phyloP scores from a whole-genome alignment of 768 basidiomycete genomes.

The Panellus pusillus region DNA sequence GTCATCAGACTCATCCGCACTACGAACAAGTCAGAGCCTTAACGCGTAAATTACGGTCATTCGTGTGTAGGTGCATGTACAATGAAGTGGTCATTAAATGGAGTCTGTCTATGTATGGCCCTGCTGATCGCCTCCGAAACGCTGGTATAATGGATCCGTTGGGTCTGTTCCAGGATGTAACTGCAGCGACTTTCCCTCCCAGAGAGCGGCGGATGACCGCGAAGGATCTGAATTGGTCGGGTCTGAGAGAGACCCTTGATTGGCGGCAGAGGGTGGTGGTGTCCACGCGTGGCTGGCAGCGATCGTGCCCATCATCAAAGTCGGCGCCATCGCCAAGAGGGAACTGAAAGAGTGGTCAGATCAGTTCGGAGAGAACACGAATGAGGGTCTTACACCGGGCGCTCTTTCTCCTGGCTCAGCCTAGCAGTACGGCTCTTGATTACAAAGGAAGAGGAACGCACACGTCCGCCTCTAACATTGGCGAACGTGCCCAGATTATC shows the following conservation, averaged over 20 bases:
- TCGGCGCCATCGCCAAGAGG: slow-evolving; percentile 75
- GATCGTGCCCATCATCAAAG: slow-evolving; percentile 70
- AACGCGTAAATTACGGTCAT: no score
- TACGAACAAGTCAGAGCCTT: no score
- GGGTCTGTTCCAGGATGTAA: slow-evolving; percentile 82
- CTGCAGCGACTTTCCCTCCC: slow-evolving; percentile 76
- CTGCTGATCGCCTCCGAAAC: slow-evolving; percentile 27
- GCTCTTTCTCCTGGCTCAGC: slow-evolving; percentile 48
- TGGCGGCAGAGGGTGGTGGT: slow-evolving; percentile 23
- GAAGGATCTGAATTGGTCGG: slow-evolving; percentile 79
- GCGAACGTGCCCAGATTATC: slow-evolving; percentile 86
- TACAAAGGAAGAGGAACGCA: slow-evolving; percentile 84
- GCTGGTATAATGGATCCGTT: slow-evolving; percentile 55
- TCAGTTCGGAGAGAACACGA: background rate
- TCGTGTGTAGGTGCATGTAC: no score
- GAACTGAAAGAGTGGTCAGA: slow-evolving; percentile 27
- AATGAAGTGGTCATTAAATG: no score
- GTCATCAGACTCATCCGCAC: slow-evolving; percentile 44
- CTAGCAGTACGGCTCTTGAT: slow-evolving; percentile 73
- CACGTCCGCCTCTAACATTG: slow-evolving; percentile 83
- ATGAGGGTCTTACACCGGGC: slow-evolving; percentile 38
- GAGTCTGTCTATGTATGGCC: slow-evolving; percentile 15
- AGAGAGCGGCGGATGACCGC: slow-evolving; percentile 76
- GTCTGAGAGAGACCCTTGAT: slow-evolving; percentile 59
- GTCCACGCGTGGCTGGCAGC: slow-evolving; percentile 67